Conservation (phyloP, 1,139 yeast genomes). For the Yamadazyma mexicana region DNA sequence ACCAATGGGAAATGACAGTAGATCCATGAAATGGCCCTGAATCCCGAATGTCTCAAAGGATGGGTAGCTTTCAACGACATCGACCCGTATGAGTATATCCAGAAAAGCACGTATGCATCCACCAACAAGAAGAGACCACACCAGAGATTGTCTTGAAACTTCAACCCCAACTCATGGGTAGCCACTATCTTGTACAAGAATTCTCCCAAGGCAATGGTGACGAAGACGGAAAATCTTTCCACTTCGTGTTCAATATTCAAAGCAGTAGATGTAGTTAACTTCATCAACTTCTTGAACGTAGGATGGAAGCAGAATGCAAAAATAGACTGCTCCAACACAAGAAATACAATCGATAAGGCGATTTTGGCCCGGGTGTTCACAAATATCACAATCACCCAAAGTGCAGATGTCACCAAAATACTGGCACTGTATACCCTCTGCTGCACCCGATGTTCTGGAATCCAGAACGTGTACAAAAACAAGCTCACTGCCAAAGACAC, state of each 20-base stretch:
- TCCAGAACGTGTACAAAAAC: conserved; percentile 47
- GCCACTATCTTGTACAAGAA: conserved; percentile 61
- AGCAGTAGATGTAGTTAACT: conserved; percentile 55
- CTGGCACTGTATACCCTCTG: conserved; percentile 40
- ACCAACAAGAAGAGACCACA: conserved; percentile 52
- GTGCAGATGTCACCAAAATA: conserved; percentile 31
- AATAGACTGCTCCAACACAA: conserved; percentile 41
- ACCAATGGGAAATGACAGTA: conserved; percentile 54
- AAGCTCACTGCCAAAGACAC: conserved; percentile 35
- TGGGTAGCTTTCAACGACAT: conserved; percentile 52
- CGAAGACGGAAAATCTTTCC: conserved; percentile 59
- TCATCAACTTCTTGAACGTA: conserved; percentile 38
- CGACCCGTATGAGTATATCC: conserved; percentile 59
- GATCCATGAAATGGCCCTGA: conserved; percentile 49
- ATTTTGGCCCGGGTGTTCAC: conserved; percentile 47
- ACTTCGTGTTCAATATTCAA: conserved; percentile 68
- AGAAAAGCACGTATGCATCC: conserved; percentile 51
- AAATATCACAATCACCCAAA: conserved; percentile 52
- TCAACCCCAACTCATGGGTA: conserved; percentile 45
- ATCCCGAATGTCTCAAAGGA: conserved; percentile 52
- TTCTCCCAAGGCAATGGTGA: conserved; percentile 67
- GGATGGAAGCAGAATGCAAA: conserved; percentile 47
- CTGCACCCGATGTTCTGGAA: conserved; percentile 57
- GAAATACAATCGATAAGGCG: conserved; percentile 43
- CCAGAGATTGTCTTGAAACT: conserved; percentile 44